Conservation (phyloP, 140 eudicot species). For the Flaveria floridana region DNA sequence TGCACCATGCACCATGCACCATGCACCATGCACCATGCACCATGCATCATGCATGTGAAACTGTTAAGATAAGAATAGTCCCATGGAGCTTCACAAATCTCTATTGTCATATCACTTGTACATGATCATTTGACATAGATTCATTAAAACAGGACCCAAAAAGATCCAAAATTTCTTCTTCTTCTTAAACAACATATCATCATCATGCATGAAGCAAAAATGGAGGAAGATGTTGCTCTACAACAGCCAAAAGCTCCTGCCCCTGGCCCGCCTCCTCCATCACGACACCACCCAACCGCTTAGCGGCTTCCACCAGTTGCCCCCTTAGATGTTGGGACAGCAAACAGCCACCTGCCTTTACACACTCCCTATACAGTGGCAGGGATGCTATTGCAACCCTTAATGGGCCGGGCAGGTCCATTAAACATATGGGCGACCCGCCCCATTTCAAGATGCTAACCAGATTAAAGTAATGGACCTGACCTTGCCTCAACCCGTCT, state of each 20-base stretch:
- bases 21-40: background rate
- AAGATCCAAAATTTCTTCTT: conserved; percentile 40
- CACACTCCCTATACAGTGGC: conserved; percentile 93
- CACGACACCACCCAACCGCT: conserved; percentile 57
- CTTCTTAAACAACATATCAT: conserved; percentile 31
- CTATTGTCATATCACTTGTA: conserved; percentile 43
- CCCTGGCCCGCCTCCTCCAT: conserved; percentile 63
- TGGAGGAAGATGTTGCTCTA: conserved; percentile 86
- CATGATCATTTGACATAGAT: conserved; percentile 47
- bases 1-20: too few species aligned
- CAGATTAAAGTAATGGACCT: conserved; percentile 58
- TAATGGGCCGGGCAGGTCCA: conserved; percentile 76
- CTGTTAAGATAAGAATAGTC: conserved; percentile 18
- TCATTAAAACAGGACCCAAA: conserved; percentile 39
- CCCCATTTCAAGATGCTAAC: conserved; percentile 65
- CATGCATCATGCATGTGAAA: background rate
- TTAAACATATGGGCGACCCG: conserved; percentile 55
- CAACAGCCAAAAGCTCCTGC: conserved; percentile 65
- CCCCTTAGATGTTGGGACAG: conserved; percentile 76
- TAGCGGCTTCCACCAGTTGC: conserved; percentile 80
- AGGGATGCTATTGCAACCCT: conserved; percentile 88
- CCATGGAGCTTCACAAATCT: conserved; percentile 32
- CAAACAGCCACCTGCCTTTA: conserved; percentile 78
- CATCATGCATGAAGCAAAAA: conserved; percentile 54
- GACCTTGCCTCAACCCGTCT: conserved; percentile 61